phyloP scores from a whole-genome alignment of 495 filamentous ascomycete genomes.

The Hypoxylon intermedium region DNA sequence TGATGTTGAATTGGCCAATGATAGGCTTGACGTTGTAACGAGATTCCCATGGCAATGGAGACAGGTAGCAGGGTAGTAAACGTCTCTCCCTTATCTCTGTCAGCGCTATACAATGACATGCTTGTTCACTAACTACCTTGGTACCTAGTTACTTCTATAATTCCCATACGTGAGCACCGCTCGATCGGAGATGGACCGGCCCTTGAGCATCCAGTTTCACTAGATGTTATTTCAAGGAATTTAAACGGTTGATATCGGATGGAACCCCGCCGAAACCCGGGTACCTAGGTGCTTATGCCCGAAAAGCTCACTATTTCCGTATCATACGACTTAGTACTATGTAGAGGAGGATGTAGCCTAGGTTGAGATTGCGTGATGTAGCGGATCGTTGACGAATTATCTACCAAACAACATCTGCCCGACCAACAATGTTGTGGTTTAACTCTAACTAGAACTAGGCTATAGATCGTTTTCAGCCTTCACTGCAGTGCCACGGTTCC shows the following conservation, averaged over 20 bases:
- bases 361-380: constrained; percentile 17
- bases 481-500: not conserved
- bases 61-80: not conserved
- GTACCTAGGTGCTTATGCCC: not conserved
- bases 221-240: not conserved
- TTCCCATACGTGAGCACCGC: not conserved
- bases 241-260: constrained; percentile 12
- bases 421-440: not conserved
- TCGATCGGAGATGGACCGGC: constrained; percentile 8
- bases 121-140: no score
- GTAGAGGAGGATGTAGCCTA: no score
- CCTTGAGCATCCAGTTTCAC: not conserved
- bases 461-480: constrained; percentile 17
- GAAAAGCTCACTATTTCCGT: not conserved
- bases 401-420: not conserved
- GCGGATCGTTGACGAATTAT: constrained; percentile 12
- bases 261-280: constrained; percentile 8
- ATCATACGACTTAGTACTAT: not conserved
- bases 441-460: not conserved
- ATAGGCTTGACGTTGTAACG: constrained; percentile 2
- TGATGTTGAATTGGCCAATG: constrained; percentile 17
- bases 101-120: no score
- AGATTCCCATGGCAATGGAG: not conserved
- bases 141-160: not conserved
- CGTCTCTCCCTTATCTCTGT: not conserved